Evolutionary conservation across 345 rosid species (phyloP).

Genomic region (Sonneratia caseolaris): DNA sequence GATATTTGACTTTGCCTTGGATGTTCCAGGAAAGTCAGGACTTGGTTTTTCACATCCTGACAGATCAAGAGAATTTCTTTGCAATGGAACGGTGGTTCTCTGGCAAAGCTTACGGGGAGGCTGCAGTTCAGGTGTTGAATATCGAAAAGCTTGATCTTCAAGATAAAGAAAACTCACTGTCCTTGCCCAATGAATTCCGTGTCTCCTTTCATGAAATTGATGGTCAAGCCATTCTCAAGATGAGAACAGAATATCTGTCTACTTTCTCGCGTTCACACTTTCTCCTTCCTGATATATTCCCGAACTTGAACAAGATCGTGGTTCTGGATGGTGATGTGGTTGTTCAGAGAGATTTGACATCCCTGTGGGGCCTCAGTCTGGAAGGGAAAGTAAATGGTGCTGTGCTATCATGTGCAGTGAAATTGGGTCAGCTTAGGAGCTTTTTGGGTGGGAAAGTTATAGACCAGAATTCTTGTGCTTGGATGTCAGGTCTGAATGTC

Average conservation of each 20-base stretch:
- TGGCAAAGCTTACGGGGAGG: conserved; percentile 52
- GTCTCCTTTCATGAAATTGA: conserved; percentile 41
- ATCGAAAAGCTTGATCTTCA: conserved; percentile 45
- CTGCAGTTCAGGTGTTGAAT: conserved; percentile 57
- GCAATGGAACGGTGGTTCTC: conserved; percentile 89
- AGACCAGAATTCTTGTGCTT: conserved; percentile 45
- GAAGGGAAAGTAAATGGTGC: conserved; percentile 83
- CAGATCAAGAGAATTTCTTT: conserved; percentile 69
- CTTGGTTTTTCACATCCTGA: conserved; percentile 80
- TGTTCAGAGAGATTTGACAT: conserved; percentile 73
- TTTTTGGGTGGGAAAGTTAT: conserved; percentile 33
- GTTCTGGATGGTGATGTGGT: conserved; percentile 88
- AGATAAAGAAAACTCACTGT: conserved; percentile 27
- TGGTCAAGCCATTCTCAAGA: conserved; percentile 25
- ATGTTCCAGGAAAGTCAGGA: conserved; percentile 66
- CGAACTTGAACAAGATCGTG: conserved; percentile 49
- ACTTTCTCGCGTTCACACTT: conserved; percentile 69
- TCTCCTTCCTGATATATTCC: conserved; percentile 67
- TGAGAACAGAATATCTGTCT: conserved; percentile 60
- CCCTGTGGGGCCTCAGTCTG: conserved; percentile 66
- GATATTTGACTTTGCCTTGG: conserved; percentile 29
- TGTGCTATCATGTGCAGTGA: conserved; percentile 56
- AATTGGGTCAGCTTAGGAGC: conserved; percentile 50
- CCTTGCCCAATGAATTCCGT: conserved; percentile 76
- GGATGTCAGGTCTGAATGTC: conserved; percentile 93